Percentiles rank a stretch among this genome's conserved stretches.
These are phyloP conservation scores for Pichiaceae sp. DNA, from an alignment of 1,139 yeast species.

Conservation along the genomic window DNA sequence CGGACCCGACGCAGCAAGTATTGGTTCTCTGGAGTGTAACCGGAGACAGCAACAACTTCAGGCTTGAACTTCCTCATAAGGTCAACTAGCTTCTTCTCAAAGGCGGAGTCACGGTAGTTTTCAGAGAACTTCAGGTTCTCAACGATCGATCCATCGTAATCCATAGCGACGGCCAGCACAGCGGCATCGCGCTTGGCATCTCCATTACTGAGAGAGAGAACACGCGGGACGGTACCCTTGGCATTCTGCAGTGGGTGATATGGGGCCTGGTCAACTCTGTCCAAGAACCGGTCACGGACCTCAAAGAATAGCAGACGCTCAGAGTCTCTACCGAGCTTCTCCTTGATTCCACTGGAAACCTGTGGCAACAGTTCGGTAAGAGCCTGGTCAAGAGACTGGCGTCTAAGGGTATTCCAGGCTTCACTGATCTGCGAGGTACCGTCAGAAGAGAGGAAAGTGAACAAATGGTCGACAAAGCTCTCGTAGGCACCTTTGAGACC, in stretches of 20 bases:
- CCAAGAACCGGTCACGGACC: constrained; percentile 60
- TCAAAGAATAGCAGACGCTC: constrained; percentile 62
- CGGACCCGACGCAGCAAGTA: constrained; percentile 50
- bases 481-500: constrained; percentile 24
- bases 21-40: constrained; percentile 71
- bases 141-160: constrained; percentile 71
- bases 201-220: constrained; percentile 77
- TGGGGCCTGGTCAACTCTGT: constrained; percentile 87
- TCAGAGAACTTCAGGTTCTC: constrained; percentile 74
- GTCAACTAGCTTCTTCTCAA: constrained; percentile 53
- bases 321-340: constrained; percentile 72
- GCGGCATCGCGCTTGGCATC: constrained; percentile 83
- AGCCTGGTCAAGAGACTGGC: constrained; percentile 56
- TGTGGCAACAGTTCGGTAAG: constrained; percentile 60
- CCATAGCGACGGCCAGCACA: constrained; percentile 70
- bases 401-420: constrained; percentile 78
- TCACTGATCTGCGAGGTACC: constrained; percentile 74
- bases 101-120: constrained; percentile 39
- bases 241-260: constrained; percentile 72
- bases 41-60: constrained; percentile 85
- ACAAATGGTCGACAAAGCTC: constrained; percentile 36
- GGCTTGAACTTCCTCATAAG: constrained; percentile 50
- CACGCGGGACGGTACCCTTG: constrained; percentile 77
- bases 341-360: constrained; percentile 72
- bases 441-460: constrained; percentile 63